Conservation (phyloP, 805 yeast genomes). For the Brettanomyces bruxellensis region DNA sequence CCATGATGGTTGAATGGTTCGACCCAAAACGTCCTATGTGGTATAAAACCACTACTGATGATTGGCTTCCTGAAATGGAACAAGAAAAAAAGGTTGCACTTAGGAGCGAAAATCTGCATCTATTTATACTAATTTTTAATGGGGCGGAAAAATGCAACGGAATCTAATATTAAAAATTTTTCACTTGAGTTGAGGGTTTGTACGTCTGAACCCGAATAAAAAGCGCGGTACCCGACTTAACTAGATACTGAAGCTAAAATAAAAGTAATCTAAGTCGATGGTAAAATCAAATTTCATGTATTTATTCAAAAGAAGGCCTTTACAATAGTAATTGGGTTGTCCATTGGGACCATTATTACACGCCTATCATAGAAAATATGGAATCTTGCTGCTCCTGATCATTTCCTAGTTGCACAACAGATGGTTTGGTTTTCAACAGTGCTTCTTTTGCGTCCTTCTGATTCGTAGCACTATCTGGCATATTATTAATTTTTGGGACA, state of each 20-base stretch:
- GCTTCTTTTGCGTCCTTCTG: neutral
- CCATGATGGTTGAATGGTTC: constrained; percentile 33
- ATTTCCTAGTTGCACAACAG: constrained; percentile 24
- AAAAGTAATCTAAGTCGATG: too few relatives aligned
- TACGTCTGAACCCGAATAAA: too few relatives aligned
- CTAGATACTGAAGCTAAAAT: too few relatives aligned
- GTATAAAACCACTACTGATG: constrained; percentile 70
- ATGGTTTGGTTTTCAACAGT: constrained; percentile 8
- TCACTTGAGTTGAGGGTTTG: neutral
- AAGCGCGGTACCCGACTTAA: too few relatives aligned
- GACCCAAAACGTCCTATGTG: constrained; percentile 38
- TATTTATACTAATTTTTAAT: neutral
- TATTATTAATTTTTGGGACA: too few relatives aligned
- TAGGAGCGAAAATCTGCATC: neutral
- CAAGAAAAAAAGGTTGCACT: neutral
- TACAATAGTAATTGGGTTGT: too few relatives aligned
- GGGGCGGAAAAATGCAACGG: constrained; percentile 3
- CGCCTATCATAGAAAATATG: constrained; percentile 21
- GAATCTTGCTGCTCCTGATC: constrained; percentile 22
- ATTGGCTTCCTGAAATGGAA: constrained; percentile 10
- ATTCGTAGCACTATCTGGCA: neutral
- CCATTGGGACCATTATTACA: constrained; percentile 1
- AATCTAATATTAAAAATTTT: neutral
- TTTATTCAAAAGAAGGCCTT: too few relatives aligned
- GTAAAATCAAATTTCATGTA: too few relatives aligned